Evolutionary conservation across 1,284 basidiomycete species (phyloP), one percentile per base, ranked within the genome.

Genomic region (Apiotrichum laibachii): DNA sequence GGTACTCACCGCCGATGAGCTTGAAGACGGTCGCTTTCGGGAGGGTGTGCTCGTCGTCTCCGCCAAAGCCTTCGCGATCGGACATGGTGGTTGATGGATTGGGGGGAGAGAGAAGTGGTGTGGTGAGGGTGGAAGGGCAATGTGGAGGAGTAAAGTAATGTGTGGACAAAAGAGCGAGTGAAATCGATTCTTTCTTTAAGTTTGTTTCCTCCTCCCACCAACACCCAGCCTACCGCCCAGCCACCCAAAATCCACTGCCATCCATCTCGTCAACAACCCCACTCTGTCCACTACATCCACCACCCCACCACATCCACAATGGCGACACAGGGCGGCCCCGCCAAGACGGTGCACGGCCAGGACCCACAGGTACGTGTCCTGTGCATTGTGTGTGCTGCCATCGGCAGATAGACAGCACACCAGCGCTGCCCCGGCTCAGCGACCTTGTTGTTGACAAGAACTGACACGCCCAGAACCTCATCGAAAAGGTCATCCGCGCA

Each of bases 21-120:
- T 99, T 99, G 65, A 92, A 86, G 33, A 99, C 92, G 1, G 95
- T 99, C 15, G 96, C 96, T 77, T 97, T 96, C 34, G 95, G 96
- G 53, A 99, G 80, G 22, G 90, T 91, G 59, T 98, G 84, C 70
- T 99, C 95, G 59, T 98, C 95, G 69, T 96, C 92, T 12, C 85
- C 53, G 44, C 62, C 60, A 34, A 64, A 67, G 39, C 73, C 72
- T 50, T 73, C 76, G 48, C 64, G 62, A 60, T 76, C 77, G 11
- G 75, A 73, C 75, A 79, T 77, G 12, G 31, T 64, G 49, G 15
- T 39, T 22, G 45, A 9, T 19, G 13, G 50, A 13, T 19, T 18
- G 18, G 45, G 26, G 26, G 26, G 26, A 31, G 26, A 31, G 26
- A 31, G 26, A 31, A 31, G 26, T 31, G 26, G 3, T 31, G 37